Percentiles rank a stretch among this genome's conserved stretches.
phyloP scores from a whole-genome alignment of 2,329 filamentous ascomycete species.

The Metarhizium guizhouense region DNA sequence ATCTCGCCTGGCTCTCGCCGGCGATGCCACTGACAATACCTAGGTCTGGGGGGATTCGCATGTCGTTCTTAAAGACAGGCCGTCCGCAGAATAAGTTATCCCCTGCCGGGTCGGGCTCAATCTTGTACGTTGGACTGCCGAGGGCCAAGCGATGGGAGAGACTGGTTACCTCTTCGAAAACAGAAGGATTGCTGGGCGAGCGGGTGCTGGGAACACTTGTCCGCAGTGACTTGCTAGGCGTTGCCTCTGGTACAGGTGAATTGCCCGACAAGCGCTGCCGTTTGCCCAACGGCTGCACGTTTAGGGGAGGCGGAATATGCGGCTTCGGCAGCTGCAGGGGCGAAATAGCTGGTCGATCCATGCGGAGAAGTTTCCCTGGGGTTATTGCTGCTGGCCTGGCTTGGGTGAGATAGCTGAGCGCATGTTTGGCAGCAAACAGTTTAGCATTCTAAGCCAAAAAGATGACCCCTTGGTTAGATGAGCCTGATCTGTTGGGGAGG shows the following conservation, averaged over 20 bases:
- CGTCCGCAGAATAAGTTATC: constrained; percentile 26
- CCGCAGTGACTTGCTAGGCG: neutral
- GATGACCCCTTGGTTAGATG: too few species aligned
- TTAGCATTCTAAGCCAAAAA: constrained; percentile 31
- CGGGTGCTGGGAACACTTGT: neutral
- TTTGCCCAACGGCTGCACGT: neutral
- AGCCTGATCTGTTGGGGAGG: too few species aligned
- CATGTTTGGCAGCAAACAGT: constrained; percentile 41
- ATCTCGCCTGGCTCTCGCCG: constrained; percentile 25
- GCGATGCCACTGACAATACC: constrained; percentile 24
- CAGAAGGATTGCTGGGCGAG: neutral
- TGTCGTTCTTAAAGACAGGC: constrained; percentile 23
- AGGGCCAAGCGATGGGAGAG: constrained; percentile 26
- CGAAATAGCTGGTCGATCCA: neutral
- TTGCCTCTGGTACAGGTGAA: too few species aligned
- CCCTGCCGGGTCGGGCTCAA: constrained; percentile 13
- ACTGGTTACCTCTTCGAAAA: constrained; percentile 18
- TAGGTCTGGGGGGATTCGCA: constrained; percentile 20
- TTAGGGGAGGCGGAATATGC: neutral
- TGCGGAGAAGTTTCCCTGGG: neutral
- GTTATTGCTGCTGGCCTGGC: neutral
- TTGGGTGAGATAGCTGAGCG: constrained; percentile 30
- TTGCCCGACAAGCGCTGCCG: neutral
- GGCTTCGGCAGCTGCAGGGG: neutral
- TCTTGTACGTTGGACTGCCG: constrained; percentile 23